Percentiles rank a stretch among this genome's conserved stretches.
phyloP scores from a whole-genome alignment of 495 filamentous ascomycete species.

The Daldinia loculata region DNA sequence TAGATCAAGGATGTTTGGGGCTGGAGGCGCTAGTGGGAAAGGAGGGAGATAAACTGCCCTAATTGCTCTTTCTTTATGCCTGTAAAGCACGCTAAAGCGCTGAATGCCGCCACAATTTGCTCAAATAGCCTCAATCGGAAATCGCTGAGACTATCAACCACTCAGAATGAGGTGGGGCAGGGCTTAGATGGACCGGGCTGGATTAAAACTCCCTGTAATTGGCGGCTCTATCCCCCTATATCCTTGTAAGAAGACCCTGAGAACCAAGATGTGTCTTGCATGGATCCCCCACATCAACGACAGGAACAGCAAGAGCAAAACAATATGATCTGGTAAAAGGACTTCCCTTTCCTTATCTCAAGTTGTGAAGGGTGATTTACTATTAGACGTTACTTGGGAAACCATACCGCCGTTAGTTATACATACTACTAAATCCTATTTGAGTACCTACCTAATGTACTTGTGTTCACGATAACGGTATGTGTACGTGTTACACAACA shows the following conservation, averaged over 20 bases:
- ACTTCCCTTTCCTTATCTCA: too few species aligned
- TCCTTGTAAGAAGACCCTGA: conserved; percentile 15
- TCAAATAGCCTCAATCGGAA: conserved; percentile 57
- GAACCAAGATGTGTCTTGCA: conserved; percentile 12
- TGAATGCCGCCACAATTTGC: conserved; percentile 50
- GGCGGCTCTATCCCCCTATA: conserved; percentile 5
- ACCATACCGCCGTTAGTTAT: too few species aligned
- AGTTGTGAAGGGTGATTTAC: too few species aligned
- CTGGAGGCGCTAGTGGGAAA: neutral
- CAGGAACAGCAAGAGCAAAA: neutral
- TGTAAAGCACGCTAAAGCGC: neutral
- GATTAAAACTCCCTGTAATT: neutral
- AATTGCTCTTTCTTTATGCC: neutral
- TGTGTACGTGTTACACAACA: neutral
- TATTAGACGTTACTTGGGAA: neutral
- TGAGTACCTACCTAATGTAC: neutral
- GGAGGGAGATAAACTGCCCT: neutral
- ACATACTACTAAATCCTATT: neutral
- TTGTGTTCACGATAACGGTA: neutral
- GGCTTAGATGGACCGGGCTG: neutral
- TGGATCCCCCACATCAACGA: conserved; percentile 8
- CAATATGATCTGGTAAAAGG: neutral
- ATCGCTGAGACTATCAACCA: neutral
- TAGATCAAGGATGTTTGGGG: neutral
- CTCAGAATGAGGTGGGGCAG: neutral